Evolutionary conservation across 345 rosid genomes (phyloP), one percentile per base, ranked within the genome.

Genomic region (Acer saccharum): DNA sequence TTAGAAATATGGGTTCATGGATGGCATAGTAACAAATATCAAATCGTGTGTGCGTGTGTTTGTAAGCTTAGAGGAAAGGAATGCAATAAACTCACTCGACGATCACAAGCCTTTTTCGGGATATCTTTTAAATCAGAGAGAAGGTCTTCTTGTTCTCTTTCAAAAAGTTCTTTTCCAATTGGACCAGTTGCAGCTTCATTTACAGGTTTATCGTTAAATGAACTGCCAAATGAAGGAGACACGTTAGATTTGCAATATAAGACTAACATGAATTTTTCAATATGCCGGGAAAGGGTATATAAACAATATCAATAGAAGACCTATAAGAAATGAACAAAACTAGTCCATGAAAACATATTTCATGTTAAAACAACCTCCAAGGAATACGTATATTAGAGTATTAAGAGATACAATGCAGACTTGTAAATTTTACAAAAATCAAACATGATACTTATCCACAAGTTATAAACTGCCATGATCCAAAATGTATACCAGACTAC

Each of bases 81-180:
- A 63, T 21, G 70, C 3, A 79, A 81, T 69, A 64, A 77, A 83
- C 98, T 91, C 86, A 93, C 99, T 27, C 97, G 91, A 44, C 97
- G 97, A 89, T 94, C 98, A 72, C 99, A 97, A 80, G 98, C 99
- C 84, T 94, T 97, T 88, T 94, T 97, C 1, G 99, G 98, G 65
- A 94, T 90, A 78, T 94, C 94, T 86, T 91, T 94, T 41, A 97
- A 84, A 83, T 97, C 98, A 48, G 93, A 70, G 46, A 97, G 90
- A 76, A 97, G 98, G 84, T 93, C 93, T 2, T 91, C 94, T 82
- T 96, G 99, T 86, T 96, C 99, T 87, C 83, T 96, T 81, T 96
- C 97, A 68, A 92, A 94, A 74, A 96, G 89, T 71, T 97, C 99
- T 82, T 85, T 94, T 69, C 99, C 99, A 70, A 90, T 78, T 16